Evolutionary conservation across 352 stramenopile species (phyloP).

Genomic region (Pythium rishiriense): DNA sequence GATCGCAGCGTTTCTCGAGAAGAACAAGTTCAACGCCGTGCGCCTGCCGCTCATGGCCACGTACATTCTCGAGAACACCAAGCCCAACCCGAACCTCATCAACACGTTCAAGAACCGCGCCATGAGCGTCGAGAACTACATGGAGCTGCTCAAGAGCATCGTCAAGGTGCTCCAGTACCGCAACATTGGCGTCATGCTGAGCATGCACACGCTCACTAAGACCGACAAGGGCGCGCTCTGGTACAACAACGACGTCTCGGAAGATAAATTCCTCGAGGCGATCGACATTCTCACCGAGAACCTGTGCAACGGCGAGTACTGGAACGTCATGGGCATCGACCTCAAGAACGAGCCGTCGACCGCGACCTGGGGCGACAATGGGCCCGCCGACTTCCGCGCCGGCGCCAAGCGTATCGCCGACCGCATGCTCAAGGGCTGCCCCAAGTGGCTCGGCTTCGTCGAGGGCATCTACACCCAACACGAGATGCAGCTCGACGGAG

Average conservation of each 20-base stretch:
- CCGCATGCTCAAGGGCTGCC: slow-evolving; percentile 66
- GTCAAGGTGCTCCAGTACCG: slow-evolving; percentile 42
- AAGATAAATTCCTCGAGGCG: slow-evolving; percentile 31
- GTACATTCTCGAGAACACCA: slow-evolving; percentile 60
- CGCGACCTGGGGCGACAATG: slow-evolving; percentile 52
- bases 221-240: slow-evolving; percentile 35
- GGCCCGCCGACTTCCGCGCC: slow-evolving; percentile 44
- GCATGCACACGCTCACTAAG: slow-evolving; percentile 40
- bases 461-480: slow-evolving; percentile 53
- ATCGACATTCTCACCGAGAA: slow-evolving; percentile 42
- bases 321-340: slow-evolving; percentile 76
- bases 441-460: slow-evolving; percentile 74
- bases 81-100: slow-evolving; percentile 34
- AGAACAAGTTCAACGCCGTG: slow-evolving; percentile 84
- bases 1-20: slow-evolving; percentile 60
- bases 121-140: slow-evolving; percentile 41
- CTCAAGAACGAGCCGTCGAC: slow-evolving; percentile 65
- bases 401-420: slow-evolving; percentile 55
- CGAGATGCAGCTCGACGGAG: slow-evolving; percentile 47
- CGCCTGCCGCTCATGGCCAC: slow-evolving; percentile 64
- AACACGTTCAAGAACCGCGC: slow-evolving; percentile 57
- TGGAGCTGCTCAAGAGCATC: slow-evolving; percentile 44
- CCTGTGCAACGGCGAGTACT: slow-evolving; percentile 63
- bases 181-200: slow-evolving; percentile 45
- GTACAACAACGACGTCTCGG: slow-evolving; percentile 33